Conservation (phyloP, 1,284 basidiomycete species). For the Leccinum ponderosum region DNA sequence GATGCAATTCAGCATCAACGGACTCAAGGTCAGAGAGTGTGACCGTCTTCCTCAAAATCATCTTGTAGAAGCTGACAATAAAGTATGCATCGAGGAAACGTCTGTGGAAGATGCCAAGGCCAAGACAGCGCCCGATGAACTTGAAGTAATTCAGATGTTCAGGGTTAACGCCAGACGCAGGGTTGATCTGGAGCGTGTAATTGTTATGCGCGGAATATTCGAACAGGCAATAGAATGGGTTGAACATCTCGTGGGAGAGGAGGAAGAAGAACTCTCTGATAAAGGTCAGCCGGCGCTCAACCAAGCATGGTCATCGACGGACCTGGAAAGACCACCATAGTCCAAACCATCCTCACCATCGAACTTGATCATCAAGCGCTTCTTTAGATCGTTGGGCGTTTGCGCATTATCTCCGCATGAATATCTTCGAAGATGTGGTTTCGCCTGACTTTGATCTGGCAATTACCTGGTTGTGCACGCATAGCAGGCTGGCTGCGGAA, state of each 20-base stretch:
- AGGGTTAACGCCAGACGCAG: conserved; percentile 92
- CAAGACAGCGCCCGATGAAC: conserved; percentile 91
- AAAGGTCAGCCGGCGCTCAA: conserved; percentile 15
- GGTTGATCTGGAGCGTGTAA: conserved; percentile 95
- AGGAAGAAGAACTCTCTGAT: conserved; percentile 82
- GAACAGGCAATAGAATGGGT: conserved; percentile 95
- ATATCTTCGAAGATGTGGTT: conserved; percentile 96
- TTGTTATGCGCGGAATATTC: conserved; percentile 98
- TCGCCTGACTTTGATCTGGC: conserved; percentile 91
- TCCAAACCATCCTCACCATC: conserved; percentile 96
- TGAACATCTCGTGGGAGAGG: conserved; percentile 94
- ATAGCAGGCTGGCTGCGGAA: conserved; percentile 95
- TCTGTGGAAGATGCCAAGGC: conserved; percentile 93
- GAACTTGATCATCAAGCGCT: conserved; percentile 96
- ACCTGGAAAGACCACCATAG: conserved; percentile 92
- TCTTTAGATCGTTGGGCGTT: conserved; percentile 92
- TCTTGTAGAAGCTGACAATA: conserved; percentile 97
- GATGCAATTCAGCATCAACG: conserved; percentile 85
- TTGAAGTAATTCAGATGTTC: conserved; percentile 98
- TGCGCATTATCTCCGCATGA: conserved; percentile 98
- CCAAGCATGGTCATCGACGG: conserved; percentile 21
- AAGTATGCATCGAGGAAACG: conserved; percentile 97
- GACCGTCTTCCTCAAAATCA: conserved; percentile 93
- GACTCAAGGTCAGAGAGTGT: conserved; percentile 83
- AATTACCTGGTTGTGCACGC: conserved; percentile 87